These are phyloP conservation scores for Tolypocladium guangdongense DNA, from an alignment of 2,329 filamentous ascomycete species.

Conservation along the genomic window DNA sequence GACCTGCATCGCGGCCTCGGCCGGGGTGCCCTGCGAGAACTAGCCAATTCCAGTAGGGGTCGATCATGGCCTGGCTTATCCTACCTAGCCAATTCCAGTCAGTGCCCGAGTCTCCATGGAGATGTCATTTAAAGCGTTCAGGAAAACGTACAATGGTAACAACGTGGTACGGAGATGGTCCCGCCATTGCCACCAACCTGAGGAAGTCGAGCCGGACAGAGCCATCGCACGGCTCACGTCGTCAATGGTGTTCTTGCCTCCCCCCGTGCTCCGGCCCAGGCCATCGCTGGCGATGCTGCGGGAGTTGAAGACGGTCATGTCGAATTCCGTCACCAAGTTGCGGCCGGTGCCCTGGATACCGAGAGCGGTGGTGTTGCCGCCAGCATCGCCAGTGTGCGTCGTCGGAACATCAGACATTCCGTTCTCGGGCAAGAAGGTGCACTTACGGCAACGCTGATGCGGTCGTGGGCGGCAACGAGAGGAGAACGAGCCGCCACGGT, in stretches of 20 bases:
- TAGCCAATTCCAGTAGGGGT: conserved; percentile 24
- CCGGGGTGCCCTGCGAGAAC: conserved; percentile 17
- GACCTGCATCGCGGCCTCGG: conserved; percentile 21
- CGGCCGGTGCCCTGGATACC: conserved; percentile 25
- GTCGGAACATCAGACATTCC: not conserved
- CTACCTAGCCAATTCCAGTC: no score
- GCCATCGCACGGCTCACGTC: conserved; percentile 21
- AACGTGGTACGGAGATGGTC: conserved; percentile 25
- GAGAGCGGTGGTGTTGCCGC: conserved; percentile 27
- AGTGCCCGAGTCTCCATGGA: not conserved
- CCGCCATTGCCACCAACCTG: conserved; percentile 24
- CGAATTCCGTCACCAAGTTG: conserved; percentile 30
- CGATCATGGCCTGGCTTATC: conserved; percentile 25
- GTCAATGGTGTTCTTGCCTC: conserved; percentile 23
- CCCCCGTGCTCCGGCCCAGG: conserved; percentile 24
- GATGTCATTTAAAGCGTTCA: not conserved
- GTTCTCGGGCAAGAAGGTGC: not conserved
- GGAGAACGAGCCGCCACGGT: not conserved
- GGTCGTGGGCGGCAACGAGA: conserved; percentile 18
- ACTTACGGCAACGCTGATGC: conserved; percentile 11
- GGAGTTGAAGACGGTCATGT: conserved; percentile 32
- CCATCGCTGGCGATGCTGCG: conserved; percentile 23
- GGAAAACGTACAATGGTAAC: conserved; percentile 22
- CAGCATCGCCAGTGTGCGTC: conserved; percentile 17
- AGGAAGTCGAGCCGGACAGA: conserved; percentile 24